phyloP scores from a whole-genome alignment of 106 monocot genomes.

The Dendrobium chrysotoxum region DNA sequence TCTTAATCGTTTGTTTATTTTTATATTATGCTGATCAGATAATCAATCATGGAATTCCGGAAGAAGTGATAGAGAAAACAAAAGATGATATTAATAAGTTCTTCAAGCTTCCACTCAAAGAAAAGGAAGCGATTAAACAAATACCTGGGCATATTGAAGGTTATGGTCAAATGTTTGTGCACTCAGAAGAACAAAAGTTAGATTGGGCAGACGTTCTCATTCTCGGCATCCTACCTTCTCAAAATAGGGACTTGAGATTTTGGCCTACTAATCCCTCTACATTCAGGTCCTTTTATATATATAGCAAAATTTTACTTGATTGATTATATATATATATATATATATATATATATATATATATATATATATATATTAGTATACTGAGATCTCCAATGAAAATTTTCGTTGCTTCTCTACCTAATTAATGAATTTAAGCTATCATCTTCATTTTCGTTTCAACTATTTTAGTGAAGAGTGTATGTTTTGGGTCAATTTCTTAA shows the following conservation, averaged over 20 bases:
- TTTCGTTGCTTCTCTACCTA: no score
- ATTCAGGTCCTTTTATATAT: background rate
- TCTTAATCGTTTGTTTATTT: background rate
- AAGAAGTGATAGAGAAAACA: background rate
- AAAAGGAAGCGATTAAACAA: background rate
- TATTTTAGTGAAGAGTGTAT: no score
- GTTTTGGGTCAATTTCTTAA: no score
- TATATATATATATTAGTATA: no score
- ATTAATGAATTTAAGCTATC: no score
- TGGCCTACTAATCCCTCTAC: conserved; percentile 10
- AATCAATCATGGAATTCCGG: conserved; percentile 5
- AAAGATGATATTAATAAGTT: background rate
- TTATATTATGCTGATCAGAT: background rate
- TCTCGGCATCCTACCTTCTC: background rate
- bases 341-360: no score
- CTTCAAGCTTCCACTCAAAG: conserved; percentile 13
- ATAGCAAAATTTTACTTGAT: no score
- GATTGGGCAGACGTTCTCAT: conserved; percentile 10
- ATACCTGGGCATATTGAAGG: background rate
- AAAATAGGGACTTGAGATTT: conserved; percentile 1
- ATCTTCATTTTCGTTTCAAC: no score
- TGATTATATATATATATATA: no score
- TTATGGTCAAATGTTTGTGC: background rate
- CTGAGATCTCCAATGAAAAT: background rate
- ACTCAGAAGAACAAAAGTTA: conserved; percentile 5